Percentiles rank a stretch among this genome's conserved stretches.
Evolutionary conservation across 139 green algal species (phyloP).

Genomic region (Chlorella sp.): DNA sequence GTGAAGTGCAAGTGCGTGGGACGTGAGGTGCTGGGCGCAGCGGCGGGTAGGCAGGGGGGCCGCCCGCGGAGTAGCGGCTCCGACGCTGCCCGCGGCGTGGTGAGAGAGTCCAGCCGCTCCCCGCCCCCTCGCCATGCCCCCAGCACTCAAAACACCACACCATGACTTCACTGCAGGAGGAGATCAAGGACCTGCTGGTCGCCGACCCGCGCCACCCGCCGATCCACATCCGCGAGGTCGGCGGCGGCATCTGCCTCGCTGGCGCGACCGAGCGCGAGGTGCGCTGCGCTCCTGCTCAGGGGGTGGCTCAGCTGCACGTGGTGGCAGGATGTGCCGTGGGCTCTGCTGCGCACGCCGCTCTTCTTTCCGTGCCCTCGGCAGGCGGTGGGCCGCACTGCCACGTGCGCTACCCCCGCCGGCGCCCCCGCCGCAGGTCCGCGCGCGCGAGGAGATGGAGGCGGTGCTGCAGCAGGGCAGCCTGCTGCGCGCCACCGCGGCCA

Average conservation of each 20-base stretch:
- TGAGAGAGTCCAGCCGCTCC: too few relatives aligned
- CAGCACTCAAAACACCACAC: not conserved
- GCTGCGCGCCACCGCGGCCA: constrained; percentile 78
- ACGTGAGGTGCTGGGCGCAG: too few relatives aligned
- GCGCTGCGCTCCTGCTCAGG: too few relatives aligned
- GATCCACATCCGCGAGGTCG: constrained; percentile 80
- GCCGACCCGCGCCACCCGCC: constrained; percentile 20
- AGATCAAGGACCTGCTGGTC: constrained; percentile 83
- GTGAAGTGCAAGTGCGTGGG: too few relatives aligned
- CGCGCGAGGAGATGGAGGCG: constrained; percentile 75
- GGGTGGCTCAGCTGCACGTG: too few relatives aligned
- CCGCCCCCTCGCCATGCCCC: too few relatives aligned
- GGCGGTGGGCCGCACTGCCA: not conserved
- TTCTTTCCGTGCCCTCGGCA: not conserved
- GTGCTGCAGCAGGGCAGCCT: constrained; percentile 82
- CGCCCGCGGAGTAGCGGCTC: too few relatives aligned
- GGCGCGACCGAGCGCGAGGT: constrained; percentile 85
- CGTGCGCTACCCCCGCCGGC: too few relatives aligned
- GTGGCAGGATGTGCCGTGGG: too few relatives aligned
- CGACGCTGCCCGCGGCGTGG: too few relatives aligned
- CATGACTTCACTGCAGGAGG: constrained; percentile 58
- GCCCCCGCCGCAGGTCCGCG: constrained; percentile 28
- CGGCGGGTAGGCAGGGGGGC: too few relatives aligned
- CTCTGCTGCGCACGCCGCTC: too few relatives aligned
- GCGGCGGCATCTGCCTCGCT: constrained; percentile 75